Base-by-base conservation (phyloP, 371 early-diverging fungal species). In the Mucor lusitanicus region DNA sequence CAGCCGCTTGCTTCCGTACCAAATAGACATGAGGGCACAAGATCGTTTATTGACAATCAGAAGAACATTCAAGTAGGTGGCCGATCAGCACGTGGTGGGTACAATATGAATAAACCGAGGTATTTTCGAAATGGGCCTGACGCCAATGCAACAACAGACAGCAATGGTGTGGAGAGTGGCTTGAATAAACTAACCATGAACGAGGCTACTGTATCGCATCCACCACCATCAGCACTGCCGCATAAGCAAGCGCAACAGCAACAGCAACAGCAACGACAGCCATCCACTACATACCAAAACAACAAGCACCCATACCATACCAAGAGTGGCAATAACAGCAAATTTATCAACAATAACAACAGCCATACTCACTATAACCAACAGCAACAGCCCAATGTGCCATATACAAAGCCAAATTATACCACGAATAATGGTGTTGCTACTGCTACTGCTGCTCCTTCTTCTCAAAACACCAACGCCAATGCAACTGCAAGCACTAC, bases 51-150 rank as follows among this genome's bases (percentile, higher is more conserved):
- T 40, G 39, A 46, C 15, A 61, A 61, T 61, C 61, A 61, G 61
- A 61, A 46, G 46, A 46, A n/a, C n/a, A 3, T 17, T 30, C 61
- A 61, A 44, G 61, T 46, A 61, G 46, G 61, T 21, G 48, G 61
- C 33, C 40, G 61, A 61, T 61, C 48, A 61, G 32, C 61, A 61
- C 61, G 46, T 61, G 61, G 28, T 40, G 32, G 44, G 13, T 17
- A 42, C 8, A 57, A 23, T n/a, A 32, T 6, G 21, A 60, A 42
- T 25, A 37, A 60, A n/a, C 25, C 28, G n/a, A 42, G 42, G 15
- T 53, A 53, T 11, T 27, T 25, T 53, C 53, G 27, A 53, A 23
- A 13, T 27, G 53, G 12, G 8, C 27, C 53, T 15, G 42, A 42
- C 3, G 28, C 40, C 27, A 44, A 28, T 32, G 2, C 37, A 11